phyloP scores from a whole-genome alignment of 345 rosid genomes.

The Clausena lansium region DNA sequence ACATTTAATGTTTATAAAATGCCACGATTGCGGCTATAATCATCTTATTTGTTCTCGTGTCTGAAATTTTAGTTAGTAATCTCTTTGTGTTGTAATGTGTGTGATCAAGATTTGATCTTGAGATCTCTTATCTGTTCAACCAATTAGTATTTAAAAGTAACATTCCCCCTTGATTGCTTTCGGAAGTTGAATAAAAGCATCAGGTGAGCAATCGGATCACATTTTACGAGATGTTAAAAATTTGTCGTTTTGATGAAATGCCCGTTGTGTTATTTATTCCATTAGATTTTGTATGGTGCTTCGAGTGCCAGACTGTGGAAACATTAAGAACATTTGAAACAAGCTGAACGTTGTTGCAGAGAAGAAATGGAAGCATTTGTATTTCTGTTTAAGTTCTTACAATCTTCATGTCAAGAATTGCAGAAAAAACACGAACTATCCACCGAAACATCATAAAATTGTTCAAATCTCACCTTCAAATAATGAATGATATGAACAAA shows the following conservation, averaged over 20 bases:
- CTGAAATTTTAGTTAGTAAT: neutral
- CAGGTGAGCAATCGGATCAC: too few species aligned
- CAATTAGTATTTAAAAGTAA: too few species aligned
- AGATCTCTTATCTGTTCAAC: too few species aligned
- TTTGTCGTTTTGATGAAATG: neutral
- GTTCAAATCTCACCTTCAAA: constrained; percentile 5
- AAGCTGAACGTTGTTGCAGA: neutral
- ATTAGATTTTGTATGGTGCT: neutral
- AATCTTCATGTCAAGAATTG: neutral
- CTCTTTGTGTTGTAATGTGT: too few species aligned
- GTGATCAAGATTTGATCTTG: too few species aligned
- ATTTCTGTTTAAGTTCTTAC: neutral
- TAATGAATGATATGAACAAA: constrained; percentile 18
- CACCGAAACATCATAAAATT: neutral
- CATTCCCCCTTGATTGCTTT: neutral
- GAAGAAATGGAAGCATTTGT: neutral
- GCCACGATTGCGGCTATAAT: constrained; percentile 3
- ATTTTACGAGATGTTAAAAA: too few species aligned
- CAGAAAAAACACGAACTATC: neutral
- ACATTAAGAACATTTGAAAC: neutral
- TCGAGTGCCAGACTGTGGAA: neutral
- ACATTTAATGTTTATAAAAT: constrained; percentile 13
- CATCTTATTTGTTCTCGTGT: neutral
- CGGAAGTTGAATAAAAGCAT: neutral
- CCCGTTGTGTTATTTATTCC: neutral